phyloP scores from a whole-genome alignment of 2,329 filamentous ascomycete species.

The Metarhizium humberi region DNA sequence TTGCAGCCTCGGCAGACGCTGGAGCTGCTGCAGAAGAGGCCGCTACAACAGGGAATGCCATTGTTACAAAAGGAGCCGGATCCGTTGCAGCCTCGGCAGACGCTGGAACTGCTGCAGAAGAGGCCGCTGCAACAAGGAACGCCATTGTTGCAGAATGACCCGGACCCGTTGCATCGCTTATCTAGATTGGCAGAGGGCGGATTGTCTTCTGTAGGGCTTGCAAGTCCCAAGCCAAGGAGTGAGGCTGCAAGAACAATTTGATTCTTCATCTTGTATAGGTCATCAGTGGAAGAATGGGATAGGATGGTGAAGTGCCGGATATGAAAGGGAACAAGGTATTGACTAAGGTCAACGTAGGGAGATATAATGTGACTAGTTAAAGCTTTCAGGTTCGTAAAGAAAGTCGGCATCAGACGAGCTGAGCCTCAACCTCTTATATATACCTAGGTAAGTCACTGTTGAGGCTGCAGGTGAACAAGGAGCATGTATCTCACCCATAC shows the following conservation, averaged over 20 bases:
- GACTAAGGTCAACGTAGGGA: no score
- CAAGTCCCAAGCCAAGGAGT: background rate
- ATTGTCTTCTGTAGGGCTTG: slow-evolving; percentile 2
- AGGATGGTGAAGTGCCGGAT: no score
- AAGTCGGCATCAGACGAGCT: no score
- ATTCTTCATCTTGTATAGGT: background rate
- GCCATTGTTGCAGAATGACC: slow-evolving; percentile 8
- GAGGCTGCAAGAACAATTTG: background rate
- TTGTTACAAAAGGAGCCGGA: slow-evolving; percentile 6
- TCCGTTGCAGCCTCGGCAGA: slow-evolving; percentile 3
- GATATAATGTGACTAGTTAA: no score
- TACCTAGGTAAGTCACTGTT: no score
- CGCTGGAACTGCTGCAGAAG: slow-evolving; percentile 5
- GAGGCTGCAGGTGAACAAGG: no score
- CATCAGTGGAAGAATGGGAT: no score
- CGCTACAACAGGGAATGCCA: slow-evolving; percentile 5
- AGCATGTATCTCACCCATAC: background rate
- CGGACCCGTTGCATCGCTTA: slow-evolving; percentile 4
- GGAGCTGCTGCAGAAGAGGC: slow-evolving; percentile 4
- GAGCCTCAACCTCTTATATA: no score
- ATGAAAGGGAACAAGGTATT: no score
- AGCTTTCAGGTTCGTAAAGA: no score
- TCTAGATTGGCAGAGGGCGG: background rate
- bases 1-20: slow-evolving; percentile 3
- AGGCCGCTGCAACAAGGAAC: slow-evolving; percentile 5